Conservation (phyloP, 345 rosid species). For the Aquilaria malaccensis region DNA sequence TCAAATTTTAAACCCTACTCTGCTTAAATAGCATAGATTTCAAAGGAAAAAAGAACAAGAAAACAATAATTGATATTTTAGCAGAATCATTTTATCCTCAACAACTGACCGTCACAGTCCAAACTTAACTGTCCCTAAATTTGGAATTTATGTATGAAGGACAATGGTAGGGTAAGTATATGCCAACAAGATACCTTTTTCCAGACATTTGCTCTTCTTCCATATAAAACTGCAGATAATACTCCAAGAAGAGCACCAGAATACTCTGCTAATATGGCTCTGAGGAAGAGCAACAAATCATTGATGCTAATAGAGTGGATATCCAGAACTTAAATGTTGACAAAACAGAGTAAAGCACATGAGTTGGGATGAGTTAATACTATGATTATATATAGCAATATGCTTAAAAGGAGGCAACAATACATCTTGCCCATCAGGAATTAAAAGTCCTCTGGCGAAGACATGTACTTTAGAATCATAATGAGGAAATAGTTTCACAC, state of each 20-base stretch:
- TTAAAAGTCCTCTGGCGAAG: no score
- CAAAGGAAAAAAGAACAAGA: conserved; percentile 2
- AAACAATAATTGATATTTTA: neutral
- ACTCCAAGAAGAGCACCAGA: conserved; percentile 99
- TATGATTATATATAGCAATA: no score
- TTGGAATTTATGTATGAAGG: conserved; percentile 3
- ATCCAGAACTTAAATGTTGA: no score
- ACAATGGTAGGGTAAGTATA: neutral
- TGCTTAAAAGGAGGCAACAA: no score
- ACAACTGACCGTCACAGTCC: neutral
- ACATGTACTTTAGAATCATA: no score
- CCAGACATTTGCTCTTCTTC: conserved; percentile 68
- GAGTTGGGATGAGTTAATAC: no score
- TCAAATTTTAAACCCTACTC: no score
- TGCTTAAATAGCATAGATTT: neutral
- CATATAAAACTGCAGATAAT: conserved; percentile 81
- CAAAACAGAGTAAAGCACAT: no score
- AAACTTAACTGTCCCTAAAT: neutral
- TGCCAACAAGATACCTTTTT: conserved; percentile 58
- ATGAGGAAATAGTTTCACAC: no score
- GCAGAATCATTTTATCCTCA: neutral
- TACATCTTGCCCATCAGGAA: no score
- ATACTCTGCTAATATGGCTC: conserved; percentile 91
- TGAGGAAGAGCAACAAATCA: conserved; percentile 11
- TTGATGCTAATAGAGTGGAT: no score